Conservation (phyloP, 495 filamentous ascomycete genomes). For the Glutinoglossum americanum region DNA sequence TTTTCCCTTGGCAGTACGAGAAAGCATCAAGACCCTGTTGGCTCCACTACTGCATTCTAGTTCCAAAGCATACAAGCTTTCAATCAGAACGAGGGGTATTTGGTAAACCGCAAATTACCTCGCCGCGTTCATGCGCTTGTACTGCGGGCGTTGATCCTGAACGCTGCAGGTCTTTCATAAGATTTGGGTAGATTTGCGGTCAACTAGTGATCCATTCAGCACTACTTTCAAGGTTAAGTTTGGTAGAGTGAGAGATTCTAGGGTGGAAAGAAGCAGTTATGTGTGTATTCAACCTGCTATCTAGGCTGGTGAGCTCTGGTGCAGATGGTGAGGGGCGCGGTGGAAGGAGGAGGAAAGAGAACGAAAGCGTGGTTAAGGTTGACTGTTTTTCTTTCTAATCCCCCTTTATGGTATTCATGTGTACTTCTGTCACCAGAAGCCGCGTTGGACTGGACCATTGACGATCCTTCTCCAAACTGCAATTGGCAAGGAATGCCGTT, state of each 20-base stretch:
- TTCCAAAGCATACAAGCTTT: background rate
- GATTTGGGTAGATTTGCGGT: background rate
- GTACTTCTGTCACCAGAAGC: background rate
- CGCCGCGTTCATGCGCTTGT: background rate
- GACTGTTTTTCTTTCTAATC: background rate
- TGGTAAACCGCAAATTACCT: background rate
- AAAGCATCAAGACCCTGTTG: background rate
- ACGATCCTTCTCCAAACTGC: background rate
- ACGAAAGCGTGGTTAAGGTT: no score
- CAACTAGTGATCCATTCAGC: background rate
- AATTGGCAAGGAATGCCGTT: background rate
- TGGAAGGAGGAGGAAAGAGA: background rate
- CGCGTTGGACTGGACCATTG: background rate
- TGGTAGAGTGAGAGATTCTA: background rate
- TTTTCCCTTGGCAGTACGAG: background rate
- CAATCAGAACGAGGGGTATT: background rate
- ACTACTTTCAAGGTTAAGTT: background rate
- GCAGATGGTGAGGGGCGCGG: background rate
- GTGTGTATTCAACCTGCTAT: background rate
- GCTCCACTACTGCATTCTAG: background rate
- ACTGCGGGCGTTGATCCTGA: background rate
- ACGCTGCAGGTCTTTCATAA: background rate
- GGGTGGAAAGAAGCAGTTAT: background rate
- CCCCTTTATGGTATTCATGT: background rate
- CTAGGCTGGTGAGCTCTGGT: background rate